Evolutionary conservation across 495 filamentous ascomycete species (phyloP), one percentile per base, ranked within the genome.

Genomic region (Neurospora terricola): DNA sequence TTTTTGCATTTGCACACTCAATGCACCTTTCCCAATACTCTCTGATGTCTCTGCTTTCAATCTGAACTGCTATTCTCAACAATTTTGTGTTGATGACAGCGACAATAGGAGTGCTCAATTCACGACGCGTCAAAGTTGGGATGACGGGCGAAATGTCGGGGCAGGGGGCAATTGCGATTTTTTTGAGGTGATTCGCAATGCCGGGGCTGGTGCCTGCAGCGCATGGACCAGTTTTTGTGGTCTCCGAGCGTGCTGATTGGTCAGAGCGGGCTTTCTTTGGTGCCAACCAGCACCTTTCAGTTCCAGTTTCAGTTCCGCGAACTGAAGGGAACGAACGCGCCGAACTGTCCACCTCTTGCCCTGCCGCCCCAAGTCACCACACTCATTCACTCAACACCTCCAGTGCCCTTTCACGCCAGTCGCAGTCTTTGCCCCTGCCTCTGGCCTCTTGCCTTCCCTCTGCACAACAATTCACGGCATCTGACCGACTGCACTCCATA

Each of bases 141-240:
- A 36, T 45, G 42, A 54, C 23, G 66, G 72, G 68, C 37, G 42
- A 59, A 75, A 14, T 62, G 27, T 66, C 54, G 54, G 27, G 54
- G 54, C 27, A 34, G 54, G 54, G 54, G 54, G 27, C 12, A 30
- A 16, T 66, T 66, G 72, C 70, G 70, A 70, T 74, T 79, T 79
- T 80, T 76, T 73, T 76, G 78, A 77, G 73, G 77, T 81, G 78
- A 74, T 80, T 80, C 75, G 73, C 75, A 73, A 77, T 69, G 69
- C 42, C 16, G 70, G 73, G 75, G 73, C 74, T 79, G 79, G 71
- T 81, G 79, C 79, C 79, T 81, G 75, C 75, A 72, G 69, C 71
- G 76, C 74, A 69, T 45, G 74, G 71, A 38, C 76, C 76, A 74
- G 12, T 36, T 66, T 66, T 66, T 66, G 54, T 66, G 54, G 54